Evolutionary conservation across 176 grass and related monocot species (phyloP).

Genomic region (Aechmea fasciata): DNA sequence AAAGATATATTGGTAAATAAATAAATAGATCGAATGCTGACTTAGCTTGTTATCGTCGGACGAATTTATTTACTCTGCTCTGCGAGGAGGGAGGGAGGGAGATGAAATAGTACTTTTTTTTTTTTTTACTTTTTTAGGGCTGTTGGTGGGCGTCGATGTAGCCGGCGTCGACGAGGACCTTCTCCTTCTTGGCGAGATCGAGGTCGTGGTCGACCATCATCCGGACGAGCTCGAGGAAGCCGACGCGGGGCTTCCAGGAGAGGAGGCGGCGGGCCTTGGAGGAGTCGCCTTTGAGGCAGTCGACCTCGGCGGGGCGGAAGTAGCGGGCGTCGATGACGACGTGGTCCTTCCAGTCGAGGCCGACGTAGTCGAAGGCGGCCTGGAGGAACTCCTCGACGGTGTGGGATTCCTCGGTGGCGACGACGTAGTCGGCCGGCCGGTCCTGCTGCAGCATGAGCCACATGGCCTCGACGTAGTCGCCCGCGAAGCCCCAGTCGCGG

Average conservation of each 20-base stretch:
- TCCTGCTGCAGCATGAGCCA: conserved; percentile 99
- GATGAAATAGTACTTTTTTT: too few species aligned
- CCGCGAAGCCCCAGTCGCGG: conserved; percentile 91
- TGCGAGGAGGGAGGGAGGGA: too few species aligned
- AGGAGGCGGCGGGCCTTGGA: conserved; percentile 56
- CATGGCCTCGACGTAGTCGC: conserved; percentile 97
- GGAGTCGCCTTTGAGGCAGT: conserved; percentile 75
- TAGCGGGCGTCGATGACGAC: conserved; percentile 86
- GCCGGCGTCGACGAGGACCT: conserved; percentile 82
- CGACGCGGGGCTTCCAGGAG: conserved; percentile 86
- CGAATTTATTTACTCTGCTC: too few species aligned
- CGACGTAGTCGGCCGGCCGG: conserved; percentile 66
- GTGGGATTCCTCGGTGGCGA: conserved; percentile 81
- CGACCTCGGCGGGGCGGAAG: conserved; percentile 89
- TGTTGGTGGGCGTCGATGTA: conserved; percentile 89
- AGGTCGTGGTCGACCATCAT: conserved; percentile 96
- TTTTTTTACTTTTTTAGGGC: too few species aligned
- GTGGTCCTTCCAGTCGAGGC: conserved; percentile 87
- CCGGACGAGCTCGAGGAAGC: conserved; percentile 74
- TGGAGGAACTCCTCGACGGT: conserved; percentile 78
- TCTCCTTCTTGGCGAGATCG: conserved; percentile 80
- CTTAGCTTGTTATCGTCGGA: too few species aligned
- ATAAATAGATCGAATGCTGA: too few species aligned
- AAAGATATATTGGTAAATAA: too few species aligned
- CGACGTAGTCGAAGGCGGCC: conserved; percentile 65